Evolutionary conservation across 1,284 basidiomycete genomes (phyloP).

Genomic region (Ganoderma meredithae): DNA sequence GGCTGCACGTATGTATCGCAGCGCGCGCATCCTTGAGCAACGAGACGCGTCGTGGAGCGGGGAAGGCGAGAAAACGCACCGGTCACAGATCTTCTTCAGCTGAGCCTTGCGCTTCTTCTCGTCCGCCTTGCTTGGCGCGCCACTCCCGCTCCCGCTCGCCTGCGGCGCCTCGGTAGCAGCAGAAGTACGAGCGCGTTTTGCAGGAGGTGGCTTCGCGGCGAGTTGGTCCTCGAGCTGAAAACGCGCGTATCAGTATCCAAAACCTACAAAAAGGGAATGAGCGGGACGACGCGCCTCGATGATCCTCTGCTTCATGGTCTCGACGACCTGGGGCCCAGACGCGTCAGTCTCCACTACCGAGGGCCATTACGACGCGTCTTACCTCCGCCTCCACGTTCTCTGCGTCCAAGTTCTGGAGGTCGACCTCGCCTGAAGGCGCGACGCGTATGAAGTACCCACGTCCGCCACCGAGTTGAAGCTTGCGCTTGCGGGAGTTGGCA

Average conservation of each 20-base stretch:
- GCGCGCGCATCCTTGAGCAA: background rate
- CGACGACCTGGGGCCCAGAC: constrained; percentile 36
- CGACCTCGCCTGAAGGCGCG: background rate
- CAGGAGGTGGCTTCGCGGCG: constrained; percentile 31
- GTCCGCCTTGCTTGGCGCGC: constrained; percentile 42
- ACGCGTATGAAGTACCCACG: background rate
- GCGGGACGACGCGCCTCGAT: constrained; percentile 39
- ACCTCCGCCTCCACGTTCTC: background rate
- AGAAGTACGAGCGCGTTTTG: constrained; percentile 36
- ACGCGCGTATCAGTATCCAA: background rate
- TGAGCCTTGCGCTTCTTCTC: constrained; percentile 50
- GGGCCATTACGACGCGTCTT: background rate
- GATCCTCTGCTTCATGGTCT: constrained; percentile 48
- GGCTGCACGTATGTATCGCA: constrained; percentile 28
- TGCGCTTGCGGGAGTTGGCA: constrained; percentile 28
- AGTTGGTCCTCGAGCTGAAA: constrained; percentile 49
- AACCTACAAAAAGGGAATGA: background rate
- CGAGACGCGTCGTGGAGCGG: background rate
- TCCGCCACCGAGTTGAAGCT: constrained; percentile 18
- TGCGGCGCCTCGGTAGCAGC: constrained; percentile 20
- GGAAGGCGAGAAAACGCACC: constrained; percentile 33
- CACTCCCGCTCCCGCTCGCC: constrained; percentile 16
- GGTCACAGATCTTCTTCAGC: constrained; percentile 49
- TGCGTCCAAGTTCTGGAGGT: constrained; percentile 3
- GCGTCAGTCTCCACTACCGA: background rate